These are phyloP conservation scores for Neurospora sp. DNA, from an alignment of 495 filamentous ascomycete genomes.

Conservation along the genomic window DNA sequence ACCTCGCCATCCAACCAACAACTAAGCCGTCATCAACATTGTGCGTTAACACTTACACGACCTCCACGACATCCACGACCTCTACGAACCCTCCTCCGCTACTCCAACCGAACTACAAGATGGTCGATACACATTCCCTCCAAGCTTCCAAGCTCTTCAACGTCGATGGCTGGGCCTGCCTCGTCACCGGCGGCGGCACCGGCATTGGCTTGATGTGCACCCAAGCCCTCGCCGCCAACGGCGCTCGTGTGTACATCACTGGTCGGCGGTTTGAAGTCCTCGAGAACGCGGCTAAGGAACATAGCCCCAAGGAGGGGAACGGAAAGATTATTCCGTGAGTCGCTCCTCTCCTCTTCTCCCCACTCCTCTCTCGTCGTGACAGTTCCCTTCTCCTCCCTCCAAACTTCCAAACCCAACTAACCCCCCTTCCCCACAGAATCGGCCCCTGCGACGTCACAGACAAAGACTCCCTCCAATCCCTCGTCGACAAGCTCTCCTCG, in stretches of 20 bases:
- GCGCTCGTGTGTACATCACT: constrained; percentile 57
- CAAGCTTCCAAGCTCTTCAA: constrained; percentile 36
- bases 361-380: too few species aligned
- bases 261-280: constrained; percentile 48
- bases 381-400: neutral
- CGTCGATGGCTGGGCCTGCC: constrained; percentile 45
- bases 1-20: neutral
- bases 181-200: constrained; percentile 49
- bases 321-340: constrained; percentile 22
- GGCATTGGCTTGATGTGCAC: constrained; percentile 56
- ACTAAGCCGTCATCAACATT: too few species aligned
- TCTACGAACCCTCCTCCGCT: too few species aligned
- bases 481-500: constrained; percentile 33
- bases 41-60: too few species aligned
- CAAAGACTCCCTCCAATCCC: constrained; percentile 42
- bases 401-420: neutral
- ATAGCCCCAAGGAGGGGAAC: constrained; percentile 18
- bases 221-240: constrained; percentile 51
- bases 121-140: constrained; percentile 25
- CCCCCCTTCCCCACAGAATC: neutral
- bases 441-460: constrained; percentile 51
- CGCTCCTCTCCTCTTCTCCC: too few species aligned
- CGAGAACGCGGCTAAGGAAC: constrained; percentile 34
- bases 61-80: too few species aligned
- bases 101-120: neutral